These are phyloP conservation scores for Schizosaccharomyces lindneri DNA, from an alignment of 805 yeast genomes.

Conservation along the genomic window DNA sequence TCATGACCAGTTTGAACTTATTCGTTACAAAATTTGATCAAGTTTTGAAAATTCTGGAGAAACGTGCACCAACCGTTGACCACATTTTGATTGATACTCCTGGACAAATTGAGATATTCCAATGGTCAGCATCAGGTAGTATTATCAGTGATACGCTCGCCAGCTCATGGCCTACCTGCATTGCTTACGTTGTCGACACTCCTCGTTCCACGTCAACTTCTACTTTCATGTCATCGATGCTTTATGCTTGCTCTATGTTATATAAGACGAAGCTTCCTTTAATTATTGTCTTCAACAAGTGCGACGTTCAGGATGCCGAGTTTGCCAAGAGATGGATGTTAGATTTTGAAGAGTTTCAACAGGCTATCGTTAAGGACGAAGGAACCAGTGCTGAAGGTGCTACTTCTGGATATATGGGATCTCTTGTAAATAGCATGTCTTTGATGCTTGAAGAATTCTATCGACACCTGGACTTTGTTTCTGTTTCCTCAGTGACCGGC, in stretches of 20 bases:
- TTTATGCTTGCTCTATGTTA: conserved; percentile 87
- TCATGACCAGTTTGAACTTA: conserved; percentile 76
- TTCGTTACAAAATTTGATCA: conserved; percentile 93
- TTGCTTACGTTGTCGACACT: conserved; percentile 89
- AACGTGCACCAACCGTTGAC: conserved; percentile 28
- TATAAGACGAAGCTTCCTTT: conserved; percentile 91
- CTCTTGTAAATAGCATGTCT: conserved; percentile 82
- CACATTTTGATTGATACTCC: conserved; percentile 89
- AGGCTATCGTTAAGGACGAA: conserved; percentile 42
- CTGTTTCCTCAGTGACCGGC: conserved; percentile 85
- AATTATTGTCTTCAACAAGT: conserved; percentile 88
- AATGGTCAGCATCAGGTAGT: conserved; percentile 89
- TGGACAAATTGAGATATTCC: conserved; percentile 94
- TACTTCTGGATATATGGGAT: conserved; percentile 78
- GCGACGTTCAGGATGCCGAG: conserved; percentile 62
- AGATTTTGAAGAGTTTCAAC: conserved; percentile 79
- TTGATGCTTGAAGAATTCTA: conserved; percentile 90
- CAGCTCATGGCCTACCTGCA: conserved; percentile 78
- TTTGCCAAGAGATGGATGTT: conserved; percentile 95
- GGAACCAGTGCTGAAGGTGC: conserved; percentile 28
- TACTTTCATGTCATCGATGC: conserved; percentile 93
- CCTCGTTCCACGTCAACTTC: conserved; percentile 88
- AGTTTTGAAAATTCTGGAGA: conserved; percentile 64
- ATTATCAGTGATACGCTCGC: conserved; percentile 94
- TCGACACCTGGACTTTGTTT: conserved; percentile 70